Percentiles rank a stretch among this genome's conserved stretches.
Conservation (phyloP, 2,329 filamentous ascomycete species). For the Monosporascus cannonballus region DNA sequence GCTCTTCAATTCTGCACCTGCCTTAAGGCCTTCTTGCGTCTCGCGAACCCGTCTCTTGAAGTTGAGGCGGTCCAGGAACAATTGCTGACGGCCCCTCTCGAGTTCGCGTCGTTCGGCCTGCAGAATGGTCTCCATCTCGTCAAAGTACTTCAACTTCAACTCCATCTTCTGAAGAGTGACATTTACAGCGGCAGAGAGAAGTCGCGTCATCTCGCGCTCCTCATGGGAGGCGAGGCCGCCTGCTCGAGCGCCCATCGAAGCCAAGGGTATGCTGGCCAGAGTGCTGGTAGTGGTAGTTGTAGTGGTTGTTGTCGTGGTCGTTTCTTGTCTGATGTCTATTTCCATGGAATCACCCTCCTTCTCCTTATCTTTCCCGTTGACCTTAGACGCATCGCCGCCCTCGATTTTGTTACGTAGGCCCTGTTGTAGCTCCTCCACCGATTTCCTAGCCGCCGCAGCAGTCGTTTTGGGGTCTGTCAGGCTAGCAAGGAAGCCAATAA, state of each 20-base stretch:
- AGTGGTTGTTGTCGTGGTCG: conserved; percentile 44
- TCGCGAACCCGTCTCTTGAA: conserved; percentile 85
- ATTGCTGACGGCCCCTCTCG: conserved; percentile 83
- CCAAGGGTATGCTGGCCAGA: conserved; percentile 74
- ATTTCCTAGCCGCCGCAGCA: conserved; percentile 82
- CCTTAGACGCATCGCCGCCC: conserved; percentile 39
- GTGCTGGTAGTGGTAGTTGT: conserved; percentile 40
- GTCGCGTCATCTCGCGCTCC: conserved; percentile 90
- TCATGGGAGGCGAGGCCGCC: conserved; percentile 90
- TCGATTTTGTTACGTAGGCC: conserved; percentile 75
- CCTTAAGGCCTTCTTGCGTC: conserved; percentile 69
- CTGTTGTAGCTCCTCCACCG: conserved; percentile 78
- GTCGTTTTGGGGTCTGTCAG: conserved; percentile 86
- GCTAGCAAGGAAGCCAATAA: conserved; percentile 88
- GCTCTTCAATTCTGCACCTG: conserved; percentile 43
- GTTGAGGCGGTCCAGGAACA: conserved; percentile 85
- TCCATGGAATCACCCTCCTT: conserved; percentile 57
- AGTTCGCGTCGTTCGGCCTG: conserved; percentile 89
- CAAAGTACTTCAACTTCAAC: conserved; percentile 91
- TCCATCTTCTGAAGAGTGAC: conserved; percentile 93
- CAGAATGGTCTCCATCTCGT: conserved; percentile 88
- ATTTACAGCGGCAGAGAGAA: conserved; percentile 89
- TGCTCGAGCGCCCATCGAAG: conserved; percentile 77
- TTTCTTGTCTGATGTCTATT: conserved; percentile 50
- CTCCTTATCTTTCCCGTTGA: conserved; percentile 54